Conservation (phyloP, 2,329 filamentous ascomycete genomes). For the Trichoderma endophyticum region DNA sequence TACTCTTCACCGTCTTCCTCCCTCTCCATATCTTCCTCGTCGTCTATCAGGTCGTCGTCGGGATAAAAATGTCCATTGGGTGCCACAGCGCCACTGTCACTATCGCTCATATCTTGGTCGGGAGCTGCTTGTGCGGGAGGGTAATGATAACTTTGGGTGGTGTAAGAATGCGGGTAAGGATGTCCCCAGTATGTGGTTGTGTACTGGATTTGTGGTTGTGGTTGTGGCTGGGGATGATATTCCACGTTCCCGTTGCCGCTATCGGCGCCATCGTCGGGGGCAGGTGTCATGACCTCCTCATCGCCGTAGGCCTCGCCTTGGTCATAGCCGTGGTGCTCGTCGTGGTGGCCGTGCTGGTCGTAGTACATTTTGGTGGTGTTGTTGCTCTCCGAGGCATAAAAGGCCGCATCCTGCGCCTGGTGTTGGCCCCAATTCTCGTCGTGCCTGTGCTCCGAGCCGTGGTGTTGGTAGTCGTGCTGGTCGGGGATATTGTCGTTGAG, state of each 20-base stretch:
- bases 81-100: constrained; percentile 25
- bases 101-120: constrained; percentile 36
- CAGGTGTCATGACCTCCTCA: constrained; percentile 12
- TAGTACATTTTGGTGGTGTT: background rate
- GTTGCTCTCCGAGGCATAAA: constrained; percentile 11
- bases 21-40: background rate
- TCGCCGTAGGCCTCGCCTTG: background rate
- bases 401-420: constrained; percentile 16
- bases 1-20: background rate
- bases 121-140: constrained; percentile 24
- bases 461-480: background rate
- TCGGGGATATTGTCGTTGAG: background rate
- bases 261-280: background rate
- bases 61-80: background rate
- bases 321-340: background rate
- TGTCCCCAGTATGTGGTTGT: background rate
- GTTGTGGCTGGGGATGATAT: background rate
- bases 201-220: background rate
- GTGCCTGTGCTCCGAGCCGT: background rate
- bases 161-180: background rate
- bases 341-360: background rate
- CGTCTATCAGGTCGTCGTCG: background rate
- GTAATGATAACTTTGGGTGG: background rate
- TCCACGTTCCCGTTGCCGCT: background rate
- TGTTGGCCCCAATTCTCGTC: background rate